Evolutionary conservation across 305 asterid genomes (phyloP), one percentile per base, ranked within the genome.

Genomic region (Solanum chacoense): DNA sequence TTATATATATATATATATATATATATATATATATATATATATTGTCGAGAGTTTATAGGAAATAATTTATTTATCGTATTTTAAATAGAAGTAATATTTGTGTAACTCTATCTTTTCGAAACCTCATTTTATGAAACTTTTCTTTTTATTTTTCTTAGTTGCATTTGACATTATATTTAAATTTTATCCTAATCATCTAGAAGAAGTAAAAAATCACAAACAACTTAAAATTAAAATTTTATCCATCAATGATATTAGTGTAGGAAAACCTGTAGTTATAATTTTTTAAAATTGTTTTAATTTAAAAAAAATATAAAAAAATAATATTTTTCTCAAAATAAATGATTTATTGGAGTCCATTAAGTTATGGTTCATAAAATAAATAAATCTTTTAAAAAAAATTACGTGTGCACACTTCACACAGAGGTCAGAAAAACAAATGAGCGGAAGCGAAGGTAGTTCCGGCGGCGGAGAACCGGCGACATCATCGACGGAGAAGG

Each of bases 401-500:
- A 18, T 74, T 14, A 32, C 42, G 65, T 50, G 65, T 50, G 8
- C 65, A 45, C 63, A 50, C 3, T 50, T 50, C n/a, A 50, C 63
- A 50, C 4, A 50, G n/a, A 2, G 42, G 28, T 74, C 28, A 32
- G 14, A 18, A 75, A 2, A 32, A 18, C 42, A 36, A 89, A 95
- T 96, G 98, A 96, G 96, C 93, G 95, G 95, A 67, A 96, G 98
- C 93, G 98, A 93, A 90, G 96, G 96, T 85, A 91, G 94, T 90
- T 93, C 98, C 7, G 98, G 84, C 83, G 93, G 92, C 12, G 92
- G 91, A 55, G 92, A 89, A 40, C 85, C 36, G 85, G 6, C 28
- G 50, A 12, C 40, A 11, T 65, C 31, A 65, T 11, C 31, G 73
- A 18, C 37, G 26, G 96, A 93, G 35, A 63, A 22, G 26, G 37